Base-by-base conservation (phyloP, 2,329 filamentous ascomycete species). In the Aureobasidium mangrovei region DNA sequence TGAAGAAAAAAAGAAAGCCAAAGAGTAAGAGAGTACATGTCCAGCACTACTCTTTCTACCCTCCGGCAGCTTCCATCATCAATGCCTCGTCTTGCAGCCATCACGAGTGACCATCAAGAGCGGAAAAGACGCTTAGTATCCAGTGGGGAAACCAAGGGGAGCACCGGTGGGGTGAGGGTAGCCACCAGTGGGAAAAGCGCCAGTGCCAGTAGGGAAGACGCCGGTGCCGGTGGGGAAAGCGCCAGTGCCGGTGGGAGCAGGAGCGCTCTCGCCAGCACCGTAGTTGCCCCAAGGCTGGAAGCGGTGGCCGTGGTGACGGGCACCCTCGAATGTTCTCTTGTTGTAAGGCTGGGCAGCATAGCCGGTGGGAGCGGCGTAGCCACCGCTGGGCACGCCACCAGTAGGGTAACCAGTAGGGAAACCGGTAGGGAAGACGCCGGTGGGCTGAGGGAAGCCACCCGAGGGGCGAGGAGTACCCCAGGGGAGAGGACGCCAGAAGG, bases 361-460 rank as follows among this genome's bases (percentile, higher is more conserved):
- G 18, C 32, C 32, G 10, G 32, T n/a, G 18, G 38, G 38, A 18
- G n/a, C 38, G 24, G 38, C 7, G 38, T n/a, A 41, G 9, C 53
- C 42, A 26, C 44, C 52, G n/a, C 41, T 54, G 28, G 49, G 43
- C 24, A 52, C 43, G 27, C 28, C 36, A 24, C 36, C 55, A 7
- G 38, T 26, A 18, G 38, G 38, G 18, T n/a, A 7, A 18, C 18
- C 18, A 18, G 18, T 18, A 41, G 38, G 38, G 38, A 41, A 41
- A 6, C 53, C 42, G 18, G 38, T 45, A 24, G 49, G 43, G 31
- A 52, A 52, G 27, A 12, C 31, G n/a, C n/a, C 6, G 41, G 18
- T 27, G 38, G 48, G 47, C 40, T 41, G 27, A 27, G 47, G 38
- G 48, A 51, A 42, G 32, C 33, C 49, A 49, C 48, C 51, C 45